Evolutionary conservation across 148 eudicot genomes (phyloP).

Genomic region (Diospyros kaki): DNA sequence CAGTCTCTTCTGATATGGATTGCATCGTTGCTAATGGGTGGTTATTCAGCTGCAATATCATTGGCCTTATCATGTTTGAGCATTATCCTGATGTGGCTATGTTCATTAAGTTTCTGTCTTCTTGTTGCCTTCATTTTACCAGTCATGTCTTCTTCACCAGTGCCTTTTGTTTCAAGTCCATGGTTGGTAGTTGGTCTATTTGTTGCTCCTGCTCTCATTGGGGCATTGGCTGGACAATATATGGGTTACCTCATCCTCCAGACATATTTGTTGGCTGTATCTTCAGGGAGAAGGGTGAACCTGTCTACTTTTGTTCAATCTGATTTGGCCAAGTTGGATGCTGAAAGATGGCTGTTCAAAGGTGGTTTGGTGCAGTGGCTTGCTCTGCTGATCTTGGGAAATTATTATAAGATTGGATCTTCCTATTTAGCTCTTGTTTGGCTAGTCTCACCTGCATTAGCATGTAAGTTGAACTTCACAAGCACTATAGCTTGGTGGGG

Average conservation of each 20-base stretch:
- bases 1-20: conserved; percentile 79
- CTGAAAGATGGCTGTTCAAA: conserved; percentile 93
- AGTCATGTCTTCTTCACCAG: conserved; percentile 51
- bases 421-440: too few relatives aligned
- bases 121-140: conserved; percentile 68
- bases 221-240: conserved; percentile 91
- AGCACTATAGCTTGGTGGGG: too few relatives aligned
- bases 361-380: too few relatives aligned
- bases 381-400: too few relatives aligned
- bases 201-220: conserved; percentile 83
- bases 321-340: conserved; percentile 71
- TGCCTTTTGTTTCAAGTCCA: conserved; percentile 67
- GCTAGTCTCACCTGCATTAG: too few relatives aligned
- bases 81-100: conserved; percentile 74
- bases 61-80: conserved; percentile 65
- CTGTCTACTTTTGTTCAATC: conserved; percentile 35
- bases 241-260: conserved; percentile 60
- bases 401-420: too few relatives aligned
- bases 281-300: conserved; percentile 32
- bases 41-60: conserved; percentile 57
- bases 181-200: conserved; percentile 77
- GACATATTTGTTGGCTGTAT: conserved; percentile 33
- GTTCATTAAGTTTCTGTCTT: conserved; percentile 53
- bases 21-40: conserved; percentile 77
- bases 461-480: too few relatives aligned